phyloP scores from a whole-genome alignment of 2,329 filamentous ascomycete genomes.

The Sporothrix humicola region DNA sequence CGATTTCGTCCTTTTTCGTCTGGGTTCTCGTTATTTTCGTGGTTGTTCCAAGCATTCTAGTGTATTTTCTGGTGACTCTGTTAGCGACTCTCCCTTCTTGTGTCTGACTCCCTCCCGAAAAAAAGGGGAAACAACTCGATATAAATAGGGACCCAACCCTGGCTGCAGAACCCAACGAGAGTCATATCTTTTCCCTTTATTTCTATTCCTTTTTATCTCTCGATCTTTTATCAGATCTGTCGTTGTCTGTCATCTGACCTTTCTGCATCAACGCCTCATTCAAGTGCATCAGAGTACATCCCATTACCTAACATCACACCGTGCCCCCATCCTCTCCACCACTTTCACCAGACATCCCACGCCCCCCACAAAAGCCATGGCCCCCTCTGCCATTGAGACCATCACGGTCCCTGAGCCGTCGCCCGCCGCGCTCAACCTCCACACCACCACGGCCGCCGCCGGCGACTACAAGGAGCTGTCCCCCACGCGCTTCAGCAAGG shows the following conservation, averaged over 20 bases:
- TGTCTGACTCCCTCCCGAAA: background rate
- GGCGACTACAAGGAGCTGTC: slow-evolving; percentile 42
- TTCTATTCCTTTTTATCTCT: background rate
- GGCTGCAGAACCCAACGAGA: background rate
- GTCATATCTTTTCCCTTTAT: background rate
- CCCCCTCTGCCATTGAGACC: slow-evolving; percentile 38
- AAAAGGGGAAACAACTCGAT: background rate
- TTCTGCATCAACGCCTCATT: background rate
- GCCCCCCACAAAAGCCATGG: slow-evolving; percentile 30
- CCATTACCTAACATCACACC: slow-evolving; percentile 5
- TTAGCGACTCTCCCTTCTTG: background rate
- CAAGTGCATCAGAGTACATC: background rate
- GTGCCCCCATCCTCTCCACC: background rate
- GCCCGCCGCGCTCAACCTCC: slow-evolving; percentile 41
- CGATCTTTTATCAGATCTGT: slow-evolving; percentile 4
- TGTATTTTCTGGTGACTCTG: background rate
- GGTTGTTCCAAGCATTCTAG: background rate
- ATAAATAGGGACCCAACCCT: slow-evolving; percentile 23
- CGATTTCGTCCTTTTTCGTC: background rate
- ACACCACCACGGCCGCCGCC: slow-evolving; percentile 47
- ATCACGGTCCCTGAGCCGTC: slow-evolving; percentile 37
- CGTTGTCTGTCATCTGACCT: background rate
- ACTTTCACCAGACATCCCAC: background rate
- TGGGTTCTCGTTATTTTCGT: background rate
- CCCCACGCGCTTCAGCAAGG: slow-evolving; percentile 34